Percentiles rank a stretch among this genome's conserved stretches.
Conservation (phyloP, 441 rosid genomes). For the Pelargonium exstipulatum region DNA sequence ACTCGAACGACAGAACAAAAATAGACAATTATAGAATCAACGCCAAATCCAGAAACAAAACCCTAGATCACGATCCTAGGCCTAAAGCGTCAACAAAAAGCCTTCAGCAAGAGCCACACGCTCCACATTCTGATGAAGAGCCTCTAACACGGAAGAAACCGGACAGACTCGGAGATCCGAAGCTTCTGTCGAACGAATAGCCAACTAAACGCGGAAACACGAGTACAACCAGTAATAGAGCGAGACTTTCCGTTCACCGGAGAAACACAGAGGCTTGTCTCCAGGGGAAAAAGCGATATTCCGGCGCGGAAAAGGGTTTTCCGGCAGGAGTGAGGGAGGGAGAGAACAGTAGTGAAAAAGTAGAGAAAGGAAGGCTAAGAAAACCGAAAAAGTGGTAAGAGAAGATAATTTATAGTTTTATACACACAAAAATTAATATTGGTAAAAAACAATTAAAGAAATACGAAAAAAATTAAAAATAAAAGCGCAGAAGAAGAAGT, state of each 20-base stretch:
- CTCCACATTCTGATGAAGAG: slow-evolving; percentile 69
- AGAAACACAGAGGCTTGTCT: neutral
- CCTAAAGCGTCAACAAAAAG: slow-evolving; percentile 27
- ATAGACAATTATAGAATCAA: slow-evolving; percentile 15
- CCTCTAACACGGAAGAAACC: slow-evolving; percentile 31
- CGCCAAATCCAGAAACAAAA: slow-evolving; percentile 31
- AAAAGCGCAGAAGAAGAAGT: slow-evolving; percentile 32
- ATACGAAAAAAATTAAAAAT: slow-evolving; percentile 15
- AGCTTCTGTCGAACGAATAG: slow-evolving; percentile 24
- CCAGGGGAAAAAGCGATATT: slow-evolving; percentile 18
- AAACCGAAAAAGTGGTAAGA: slow-evolving; percentile 50
- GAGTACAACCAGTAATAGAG: neutral
- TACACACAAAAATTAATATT: slow-evolving; percentile 21
- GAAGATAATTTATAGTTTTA: slow-evolving; percentile 65
- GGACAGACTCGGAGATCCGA: slow-evolving; percentile 62
- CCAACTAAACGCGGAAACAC: slow-evolving; percentile 14
- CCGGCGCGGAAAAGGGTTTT: slow-evolving; percentile 23
- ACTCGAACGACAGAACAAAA: slow-evolving; percentile 20
- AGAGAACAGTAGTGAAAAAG: slow-evolving; percentile 27
- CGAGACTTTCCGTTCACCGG: too few relatives aligned
- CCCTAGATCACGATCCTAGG: slow-evolving; percentile 75
- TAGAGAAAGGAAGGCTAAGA: slow-evolving; percentile 45
- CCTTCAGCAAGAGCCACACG: slow-evolving; percentile 26
- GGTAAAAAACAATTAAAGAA: too few relatives aligned
- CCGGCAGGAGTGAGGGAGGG: slow-evolving; percentile 35